Conservation (phyloP, 208 protist genomes). For the Trypanosoma boissoni region DNA sequence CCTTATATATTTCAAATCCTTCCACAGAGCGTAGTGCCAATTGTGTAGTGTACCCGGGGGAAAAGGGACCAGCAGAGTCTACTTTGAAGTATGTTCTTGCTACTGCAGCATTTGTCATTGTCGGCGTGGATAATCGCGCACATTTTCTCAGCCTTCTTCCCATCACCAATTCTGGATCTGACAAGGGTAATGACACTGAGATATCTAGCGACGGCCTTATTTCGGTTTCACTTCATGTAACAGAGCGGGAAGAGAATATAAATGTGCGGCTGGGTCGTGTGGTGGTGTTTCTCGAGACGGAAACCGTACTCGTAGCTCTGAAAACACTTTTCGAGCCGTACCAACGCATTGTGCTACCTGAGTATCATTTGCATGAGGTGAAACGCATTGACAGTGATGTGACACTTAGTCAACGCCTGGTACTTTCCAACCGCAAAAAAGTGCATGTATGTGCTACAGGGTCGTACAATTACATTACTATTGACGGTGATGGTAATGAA, state of each 20-base stretch:
- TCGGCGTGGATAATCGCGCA: slow-evolving; percentile 11
- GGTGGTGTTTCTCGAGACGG: slow-evolving; percentile 38
- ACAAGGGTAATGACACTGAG: background rate
- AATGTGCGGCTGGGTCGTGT: slow-evolving; percentile 31
- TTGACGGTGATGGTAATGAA: slow-evolving; percentile 53
- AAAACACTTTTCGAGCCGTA: slow-evolving; percentile 67
- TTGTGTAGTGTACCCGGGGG: background rate
- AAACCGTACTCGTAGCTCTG: slow-evolving; percentile 37
- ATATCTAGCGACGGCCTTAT: background rate
- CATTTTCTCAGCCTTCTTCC: slow-evolving; percentile 14
- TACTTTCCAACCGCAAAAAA: slow-evolving; percentile 40
- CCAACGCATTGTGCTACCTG: slow-evolving; percentile 42
- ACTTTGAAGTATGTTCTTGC: background rate
- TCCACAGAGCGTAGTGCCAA: background rate
- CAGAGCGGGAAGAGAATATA: slow-evolving; percentile 29
- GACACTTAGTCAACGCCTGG: slow-evolving; percentile 40
- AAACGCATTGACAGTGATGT: slow-evolving; percentile 43
- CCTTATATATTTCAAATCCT: slow-evolving; percentile 1
- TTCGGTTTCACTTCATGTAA: slow-evolving; percentile 3
- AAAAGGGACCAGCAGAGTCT: background rate
- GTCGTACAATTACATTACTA: slow-evolving; percentile 50
- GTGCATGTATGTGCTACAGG: slow-evolving; percentile 33
- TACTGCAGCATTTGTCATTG: slow-evolving; percentile 6
- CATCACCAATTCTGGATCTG: background rate
- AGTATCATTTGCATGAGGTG: slow-evolving; percentile 42